Evolutionary conservation across 2,329 filamentous ascomycete genomes (phyloP).

Genomic region (Neofusicoccum ribis): DNA sequence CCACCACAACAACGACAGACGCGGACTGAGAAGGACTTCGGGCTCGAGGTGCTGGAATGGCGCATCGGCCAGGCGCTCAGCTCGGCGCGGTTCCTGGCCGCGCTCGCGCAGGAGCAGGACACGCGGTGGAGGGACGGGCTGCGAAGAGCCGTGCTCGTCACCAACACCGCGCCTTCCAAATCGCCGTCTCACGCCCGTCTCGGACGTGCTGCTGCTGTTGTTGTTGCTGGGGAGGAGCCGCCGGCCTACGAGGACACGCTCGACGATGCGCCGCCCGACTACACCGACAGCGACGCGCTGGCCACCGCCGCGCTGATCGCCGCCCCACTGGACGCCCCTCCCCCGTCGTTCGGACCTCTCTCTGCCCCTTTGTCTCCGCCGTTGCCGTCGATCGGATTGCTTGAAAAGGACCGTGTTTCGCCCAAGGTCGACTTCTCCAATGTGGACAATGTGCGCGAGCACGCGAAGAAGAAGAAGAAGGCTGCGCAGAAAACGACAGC

Average conservation of each 20-base stretch:
- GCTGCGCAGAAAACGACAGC: slow-evolving; percentile 36
- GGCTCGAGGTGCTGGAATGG: background rate
- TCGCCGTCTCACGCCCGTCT: no score
- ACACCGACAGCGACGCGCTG: slow-evolving; percentile 44
- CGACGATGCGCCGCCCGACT: slow-evolving; percentile 46
- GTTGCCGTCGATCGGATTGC: background rate
- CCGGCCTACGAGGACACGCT: slow-evolving; percentile 47
- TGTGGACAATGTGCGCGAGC: slow-evolving; percentile 51
- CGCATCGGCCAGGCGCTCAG: background rate
- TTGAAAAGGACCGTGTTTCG: slow-evolving; percentile 17
- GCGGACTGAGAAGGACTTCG: background rate
- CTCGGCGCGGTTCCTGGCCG: background rate
- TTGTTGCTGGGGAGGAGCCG: slow-evolving; percentile 24
- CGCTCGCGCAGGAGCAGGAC: slow-evolving; percentile 6
- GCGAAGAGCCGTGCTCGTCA: no score
- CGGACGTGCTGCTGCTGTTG: no score
- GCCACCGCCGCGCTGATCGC: slow-evolving; percentile 26
- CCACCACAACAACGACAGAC: background rate
- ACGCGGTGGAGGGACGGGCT: background rate
- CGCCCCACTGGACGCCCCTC: background rate
- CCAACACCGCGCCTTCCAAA: background rate
- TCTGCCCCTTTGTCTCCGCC: background rate
- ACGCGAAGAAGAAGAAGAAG: slow-evolving; percentile 56
- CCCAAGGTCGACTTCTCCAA: slow-evolving; percentile 60
- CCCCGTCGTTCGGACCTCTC: slow-evolving; percentile 5